Conservation (phyloP, 352 stramenopile genomes). For the Pythium myriotylum region DNA sequence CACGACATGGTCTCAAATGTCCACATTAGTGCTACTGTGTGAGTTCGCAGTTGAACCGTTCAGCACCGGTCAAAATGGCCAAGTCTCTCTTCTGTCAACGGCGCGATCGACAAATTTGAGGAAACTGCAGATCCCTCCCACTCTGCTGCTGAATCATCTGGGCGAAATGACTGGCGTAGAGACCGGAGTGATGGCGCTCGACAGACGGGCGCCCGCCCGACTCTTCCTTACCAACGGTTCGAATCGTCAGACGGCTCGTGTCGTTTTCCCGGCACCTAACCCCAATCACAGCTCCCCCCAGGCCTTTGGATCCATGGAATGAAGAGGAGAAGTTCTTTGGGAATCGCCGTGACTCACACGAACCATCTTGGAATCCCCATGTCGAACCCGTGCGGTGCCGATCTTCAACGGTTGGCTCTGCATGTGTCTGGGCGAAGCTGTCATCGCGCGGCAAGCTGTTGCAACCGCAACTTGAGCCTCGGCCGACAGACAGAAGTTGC, state of each 20-base stretch:
- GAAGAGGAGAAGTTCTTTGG: too few species aligned
- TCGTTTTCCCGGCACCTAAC: too few species aligned
- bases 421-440: too few species aligned
- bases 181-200: slow-evolving; percentile 4
- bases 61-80: slow-evolving; percentile 8
- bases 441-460: too few species aligned
- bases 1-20: slow-evolving; percentile 15
- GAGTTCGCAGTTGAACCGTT: slow-evolving; percentile 3
- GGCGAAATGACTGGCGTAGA: background rate
- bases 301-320: too few species aligned
- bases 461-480: background rate
- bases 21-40: slow-evolving; percentile 26
- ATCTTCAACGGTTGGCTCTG: background rate
- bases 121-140: slow-evolving; percentile 9
- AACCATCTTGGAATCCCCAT: too few species aligned
- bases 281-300: too few species aligned
- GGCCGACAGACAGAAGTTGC: slow-evolving; percentile 5
- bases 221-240: background rate
- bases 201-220: slow-evolving; percentile 4
- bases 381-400: too few species aligned
- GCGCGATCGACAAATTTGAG: background rate
- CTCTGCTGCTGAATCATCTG: slow-evolving; percentile 6
- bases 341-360: too few species aligned
- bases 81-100: slow-evolving; percentile 1
- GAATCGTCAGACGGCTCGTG: background rate